Evolutionary conservation across 169 alveolate species (phyloP), one percentile per base, ranked within the genome.

Genomic region (Plasmodium inui): DNA sequence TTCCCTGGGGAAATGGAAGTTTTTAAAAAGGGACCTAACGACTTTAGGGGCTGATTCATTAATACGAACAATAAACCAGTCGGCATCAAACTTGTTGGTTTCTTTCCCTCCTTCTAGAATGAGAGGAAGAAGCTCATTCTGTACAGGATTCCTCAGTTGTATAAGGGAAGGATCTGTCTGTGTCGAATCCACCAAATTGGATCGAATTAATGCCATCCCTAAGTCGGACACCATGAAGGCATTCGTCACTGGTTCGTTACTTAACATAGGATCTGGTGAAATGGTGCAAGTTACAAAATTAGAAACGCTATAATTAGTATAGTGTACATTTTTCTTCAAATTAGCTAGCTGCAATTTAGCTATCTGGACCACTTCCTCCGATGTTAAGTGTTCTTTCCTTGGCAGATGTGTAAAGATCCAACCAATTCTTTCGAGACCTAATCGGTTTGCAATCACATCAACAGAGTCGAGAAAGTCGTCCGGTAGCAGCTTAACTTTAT

Each of bases 371-470:
- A 99, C 96, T 94, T 98, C 99, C 67, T 98, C 93, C 50, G 99
- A 95, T 4, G 99, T 97, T 70, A 99, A 95, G 83, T 98, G 97
- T 76, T 98, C 98, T 74, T 98, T 99, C 90, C 99, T 97, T 80
- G 99, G 99, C 37, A 98, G 92, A 34, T 98, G 97, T 8, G 99
- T 99, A 94, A 98, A 98, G 79, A 98, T 98, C 98, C 98, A 98
- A 39, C 99, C 99, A 32, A 99, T 97, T 83, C 98, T 95, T 95
- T 99, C 99, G 22, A 99, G 95, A 8, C 99, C 98, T 28, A 99
- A 96, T 57, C 97, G 96, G 70, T 91, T 97, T n/a, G 99, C 99
- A 70, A 99, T 96, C 89, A 94, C 92, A 93, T 98, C 99, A 14
- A 97, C 99, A 19, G 96, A 50, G 26, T 83, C 70, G 78, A 96